Evolutionary conservation across 1,284 basidiomycete genomes (phyloP), one percentile per base, ranked within the genome.

Genomic region (Chalciporus piperatoides): DNA sequence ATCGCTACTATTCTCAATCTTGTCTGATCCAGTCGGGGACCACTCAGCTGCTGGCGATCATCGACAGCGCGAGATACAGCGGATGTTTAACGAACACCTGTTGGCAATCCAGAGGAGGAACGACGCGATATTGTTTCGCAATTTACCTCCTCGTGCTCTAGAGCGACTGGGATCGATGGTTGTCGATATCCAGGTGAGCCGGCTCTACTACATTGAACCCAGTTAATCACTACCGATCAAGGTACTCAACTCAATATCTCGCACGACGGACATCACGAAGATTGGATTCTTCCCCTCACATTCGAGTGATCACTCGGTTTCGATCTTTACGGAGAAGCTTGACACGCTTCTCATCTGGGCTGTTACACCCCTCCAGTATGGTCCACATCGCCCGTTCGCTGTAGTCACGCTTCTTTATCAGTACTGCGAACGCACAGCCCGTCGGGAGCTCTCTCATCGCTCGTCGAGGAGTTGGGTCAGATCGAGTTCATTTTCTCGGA

Each of bases 301-400:
- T 27, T 53, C 73, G 41, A 68, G 68, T 53, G 72, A 69, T 49
- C 56, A 63, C 24, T 75, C 74, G 57, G 71, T 69, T 23, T 67
- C 68, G 2, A 66, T 64, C 12, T 85, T 90, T 56, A 66, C 73
- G n/a, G 76, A 77, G 50, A 92, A 93, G 64, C 75, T 94, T 17
- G 84, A 89, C 58, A 81, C 86, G 48, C 77, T 95, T 2, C 77
- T 96, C 23, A 90, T 88, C 0, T 96, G 92, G 93, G 83, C 85
- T 54, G 86, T 93, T 48, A 90, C 90, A 0, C 79, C 85, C 6
- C 75, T 90, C 25, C 90, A 92, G 65, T 90, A 89, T 47, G 92
- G 92, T 2, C 81, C 88, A 38, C 92, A 94, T 60, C 80, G 93
- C 19, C 84, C 90, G 4, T 90, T 90, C 57, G 89, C 84, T 12